These are phyloP conservation scores for Boletus insuetus DNA, from an alignment of 768 basidiomycete genomes.

Conservation along the genomic window DNA sequence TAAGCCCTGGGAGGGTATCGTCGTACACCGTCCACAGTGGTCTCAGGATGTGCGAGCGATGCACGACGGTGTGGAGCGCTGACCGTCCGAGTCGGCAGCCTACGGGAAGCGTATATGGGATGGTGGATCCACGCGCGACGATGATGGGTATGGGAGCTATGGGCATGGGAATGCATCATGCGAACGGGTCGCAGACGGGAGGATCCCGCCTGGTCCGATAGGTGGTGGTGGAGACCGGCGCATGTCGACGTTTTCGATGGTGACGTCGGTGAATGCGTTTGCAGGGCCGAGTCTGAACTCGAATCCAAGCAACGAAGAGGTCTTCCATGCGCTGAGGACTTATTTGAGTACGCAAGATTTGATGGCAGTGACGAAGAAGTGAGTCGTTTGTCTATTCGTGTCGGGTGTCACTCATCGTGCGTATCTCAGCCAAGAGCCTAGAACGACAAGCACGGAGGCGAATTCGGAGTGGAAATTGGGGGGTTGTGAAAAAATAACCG, in stretches of 20 bases:
- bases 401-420: not conserved
- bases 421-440: slow-evolving; percentile 48
- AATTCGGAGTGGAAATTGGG: not conserved
- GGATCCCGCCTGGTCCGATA: slow-evolving; percentile 45
- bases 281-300: slow-evolving; percentile 73
- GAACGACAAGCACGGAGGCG: slow-evolving; percentile 7
- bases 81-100: too few relatives aligned
- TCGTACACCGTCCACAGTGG: too few relatives aligned
- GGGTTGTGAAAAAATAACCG: slow-evolving; percentile 2
- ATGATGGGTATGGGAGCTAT: slow-evolving; percentile 51
- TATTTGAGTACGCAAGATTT: slow-evolving; percentile 91
- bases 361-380: slow-evolving; percentile 97
- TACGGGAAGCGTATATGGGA: slow-evolving; percentile 74
- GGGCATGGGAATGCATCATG: slow-evolving; percentile 60
- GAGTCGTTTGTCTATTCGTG: slow-evolving; percentile 31
- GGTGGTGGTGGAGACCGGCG: slow-evolving; percentile 51
- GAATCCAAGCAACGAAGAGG: slow-evolving; percentile 82
- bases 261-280: slow-evolving; percentile 83
- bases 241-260: slow-evolving; percentile 86
- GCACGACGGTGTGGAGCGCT: too few relatives aligned
- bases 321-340: slow-evolving; percentile 76
- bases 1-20: too few relatives aligned
- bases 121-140: slow-evolving; percentile 58
- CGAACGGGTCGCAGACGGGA: slow-evolving; percentile 55
- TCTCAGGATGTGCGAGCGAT: too few relatives aligned